These are phyloP conservation scores for Sechiopsis laciniata DNA, from an alignment of 306 rosid genomes.

Conservation along the genomic window DNA sequence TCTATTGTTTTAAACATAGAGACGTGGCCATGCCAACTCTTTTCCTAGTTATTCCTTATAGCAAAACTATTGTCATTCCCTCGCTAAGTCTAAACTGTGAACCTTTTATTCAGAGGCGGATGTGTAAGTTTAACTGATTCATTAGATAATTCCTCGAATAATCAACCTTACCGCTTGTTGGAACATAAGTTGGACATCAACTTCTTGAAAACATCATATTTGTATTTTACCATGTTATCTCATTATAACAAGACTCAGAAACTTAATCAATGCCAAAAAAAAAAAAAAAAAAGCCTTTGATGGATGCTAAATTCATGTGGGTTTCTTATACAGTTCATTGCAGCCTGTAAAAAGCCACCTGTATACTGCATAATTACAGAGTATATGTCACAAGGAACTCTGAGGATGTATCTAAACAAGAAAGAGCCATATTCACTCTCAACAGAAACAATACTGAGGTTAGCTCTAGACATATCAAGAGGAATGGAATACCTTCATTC, in stretches of 20 bases:
- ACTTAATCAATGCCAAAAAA: no score
- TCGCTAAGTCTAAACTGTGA: not conserved
- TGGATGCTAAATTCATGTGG: not conserved
- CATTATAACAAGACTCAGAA: no score
- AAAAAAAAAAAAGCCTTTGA: no score
- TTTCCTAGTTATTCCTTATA: not conserved
- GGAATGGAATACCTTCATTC: constrained; percentile 99
- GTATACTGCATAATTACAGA: constrained; percentile 95
- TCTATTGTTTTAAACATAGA: not conserved
- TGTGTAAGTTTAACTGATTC: no score
- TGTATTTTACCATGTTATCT: no score
- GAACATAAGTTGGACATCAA: no score
- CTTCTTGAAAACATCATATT: no score
- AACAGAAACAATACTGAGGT: constrained; percentile 73
- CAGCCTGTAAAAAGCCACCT: constrained; percentile 95
- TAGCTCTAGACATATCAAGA: constrained; percentile 91
- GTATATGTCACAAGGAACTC: constrained; percentile 97
- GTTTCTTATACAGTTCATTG: constrained; percentile 57
- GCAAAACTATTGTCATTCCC: not conserved
- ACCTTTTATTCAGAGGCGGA: not conserved
- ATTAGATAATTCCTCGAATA: no score
- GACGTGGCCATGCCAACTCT: not conserved
- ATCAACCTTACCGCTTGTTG: no score
- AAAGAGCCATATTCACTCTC: constrained; percentile 96
- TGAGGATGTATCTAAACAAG: constrained; percentile 97